phyloP scores from a whole-genome alignment of 2,329 filamentous ascomycete genomes.

The Hortaea werneckii region DNA sequence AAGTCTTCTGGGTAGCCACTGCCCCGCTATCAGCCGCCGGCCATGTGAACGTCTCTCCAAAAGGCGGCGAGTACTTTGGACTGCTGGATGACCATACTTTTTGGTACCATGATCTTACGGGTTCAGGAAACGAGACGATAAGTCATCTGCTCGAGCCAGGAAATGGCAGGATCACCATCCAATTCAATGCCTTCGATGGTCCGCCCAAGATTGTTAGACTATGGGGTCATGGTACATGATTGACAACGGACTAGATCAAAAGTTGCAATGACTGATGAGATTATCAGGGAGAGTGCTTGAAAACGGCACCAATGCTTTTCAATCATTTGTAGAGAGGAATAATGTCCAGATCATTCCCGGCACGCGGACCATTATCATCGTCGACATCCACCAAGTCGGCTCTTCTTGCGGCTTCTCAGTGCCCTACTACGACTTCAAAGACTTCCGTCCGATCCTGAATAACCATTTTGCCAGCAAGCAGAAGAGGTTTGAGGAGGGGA shows the following conservation, averaged over 20 bases:
- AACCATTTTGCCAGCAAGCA: slow-evolving; percentile 33
- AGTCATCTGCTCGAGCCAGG: slow-evolving; percentile 31
- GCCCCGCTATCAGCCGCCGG: slow-evolving; percentile 31
- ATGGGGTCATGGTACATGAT: slow-evolving; percentile 28
- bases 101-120: slow-evolving; percentile 37
- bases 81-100: slow-evolving; percentile 30
- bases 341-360: slow-evolving; percentile 29
- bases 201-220: slow-evolving; percentile 33
- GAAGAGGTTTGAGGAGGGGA: slow-evolving; percentile 24
- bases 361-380: slow-evolving; percentile 29
- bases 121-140: slow-evolving; percentile 35
- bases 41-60: slow-evolving; percentile 38
- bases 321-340: slow-evolving; percentile 24
- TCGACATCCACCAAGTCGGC: slow-evolving; percentile 36
- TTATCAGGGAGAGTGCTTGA: slow-evolving; percentile 25
- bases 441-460: slow-evolving; percentile 30
- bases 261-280: not conserved
- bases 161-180: slow-evolving; percentile 34
- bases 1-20: slow-evolving; percentile 35
- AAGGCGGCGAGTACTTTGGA: slow-evolving; percentile 35
- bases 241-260: not conserved
- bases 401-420: slow-evolving; percentile 35
- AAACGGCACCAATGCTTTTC: slow-evolving; percentile 25
- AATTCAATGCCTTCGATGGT: slow-evolving; percentile 33
- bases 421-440: slow-evolving; percentile 35